These are phyloP conservation scores for Cutaneotrichosporon arboriforme DNA, from an alignment of 1,284 basidiomycete genomes.

Conservation along the genomic window DNA sequence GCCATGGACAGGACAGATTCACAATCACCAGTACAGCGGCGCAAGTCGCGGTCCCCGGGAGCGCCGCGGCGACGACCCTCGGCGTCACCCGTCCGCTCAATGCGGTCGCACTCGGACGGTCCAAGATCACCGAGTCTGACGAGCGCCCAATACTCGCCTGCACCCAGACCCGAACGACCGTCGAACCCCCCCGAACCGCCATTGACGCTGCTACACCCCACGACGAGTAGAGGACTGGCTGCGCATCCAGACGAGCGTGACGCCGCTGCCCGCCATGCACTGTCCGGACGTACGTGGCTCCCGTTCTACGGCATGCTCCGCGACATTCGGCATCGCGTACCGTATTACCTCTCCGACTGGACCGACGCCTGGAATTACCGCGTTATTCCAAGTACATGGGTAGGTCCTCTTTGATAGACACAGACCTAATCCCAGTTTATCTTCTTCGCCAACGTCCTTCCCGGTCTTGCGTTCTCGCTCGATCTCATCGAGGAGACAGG, in stretches of 20 bases:
- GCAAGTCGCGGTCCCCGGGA: not conserved
- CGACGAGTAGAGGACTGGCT: constrained; percentile 11
- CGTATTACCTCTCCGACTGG: constrained; percentile 83
- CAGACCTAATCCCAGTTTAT: constrained; percentile 40
- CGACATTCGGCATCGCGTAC: constrained; percentile 69
- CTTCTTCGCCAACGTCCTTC: constrained; percentile 58
- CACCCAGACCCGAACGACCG: constrained; percentile 17
- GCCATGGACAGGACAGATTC: no score
- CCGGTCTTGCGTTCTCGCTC: constrained; percentile 85
- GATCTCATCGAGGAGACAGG: constrained; percentile 86
- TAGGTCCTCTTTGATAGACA: constrained; percentile 46
- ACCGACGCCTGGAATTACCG: constrained; percentile 82
- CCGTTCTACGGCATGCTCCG: constrained; percentile 60
- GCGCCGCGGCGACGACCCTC: not conserved
- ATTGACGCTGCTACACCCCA: constrained; percentile 32
- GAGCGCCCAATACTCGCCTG: constrained; percentile 5
- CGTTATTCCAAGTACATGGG: constrained; percentile 47
- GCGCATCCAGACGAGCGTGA: not conserved
- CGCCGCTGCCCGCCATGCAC: not conserved
- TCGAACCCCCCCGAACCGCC: constrained; percentile 38
- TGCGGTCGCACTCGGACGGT: not conserved
- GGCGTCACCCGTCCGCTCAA: not conserved
- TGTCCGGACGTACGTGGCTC: constrained; percentile 1
- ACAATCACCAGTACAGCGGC: not conserved
- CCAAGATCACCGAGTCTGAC: not conserved